These are phyloP conservation scores for Aspergillus sp. DNA, from an alignment of 2,329 filamentous ascomycete genomes.

Conservation along the genomic window DNA sequence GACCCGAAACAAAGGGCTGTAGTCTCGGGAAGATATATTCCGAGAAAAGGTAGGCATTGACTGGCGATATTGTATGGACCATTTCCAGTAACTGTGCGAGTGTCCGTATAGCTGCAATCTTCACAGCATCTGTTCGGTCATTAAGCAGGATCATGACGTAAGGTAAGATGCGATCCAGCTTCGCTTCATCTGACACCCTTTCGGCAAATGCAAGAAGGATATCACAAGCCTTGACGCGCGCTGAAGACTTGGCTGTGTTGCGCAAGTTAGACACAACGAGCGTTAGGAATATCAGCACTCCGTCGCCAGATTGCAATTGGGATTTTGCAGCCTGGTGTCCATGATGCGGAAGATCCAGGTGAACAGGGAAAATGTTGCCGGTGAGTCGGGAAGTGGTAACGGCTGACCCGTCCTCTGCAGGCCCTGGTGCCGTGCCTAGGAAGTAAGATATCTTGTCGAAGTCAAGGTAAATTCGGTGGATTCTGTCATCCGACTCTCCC, in stretches of 20 bases:
- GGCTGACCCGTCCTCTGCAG: conserved; percentile 25
- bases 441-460: conserved; percentile 98
- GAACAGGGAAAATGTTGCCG: conserved; percentile 53
- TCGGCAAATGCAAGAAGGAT: conserved; percentile 86
- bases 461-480: conserved; percentile 84
- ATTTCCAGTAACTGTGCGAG: conserved; percentile 82
- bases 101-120: conserved; percentile 73
- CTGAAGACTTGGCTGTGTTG: conserved; percentile 80
- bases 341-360: conserved; percentile 78
- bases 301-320: conserved; percentile 65
- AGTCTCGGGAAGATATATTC: conserved; percentile 56
- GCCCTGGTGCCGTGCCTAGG: conserved; percentile 60
- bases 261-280: conserved; percentile 80
- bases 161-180: conserved; percentile 83
- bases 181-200: conserved; percentile 85
- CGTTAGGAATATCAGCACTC: conserved; percentile 83
- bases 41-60: conserved; percentile 58
- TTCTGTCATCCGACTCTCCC: conserved; percentile 83
- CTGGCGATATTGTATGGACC: conserved; percentile 74
- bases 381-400: conserved; percentile 24
- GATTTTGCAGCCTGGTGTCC: conserved; percentile 58
- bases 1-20: conserved; percentile 46
- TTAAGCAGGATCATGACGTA: conserved; percentile 76
- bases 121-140: conserved; percentile 75
- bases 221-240: conserved; percentile 81